phyloP scores from a whole-genome alignment of 2,329 filamentous ascomycete genomes.

The Phialophora verrucosa region DNA sequence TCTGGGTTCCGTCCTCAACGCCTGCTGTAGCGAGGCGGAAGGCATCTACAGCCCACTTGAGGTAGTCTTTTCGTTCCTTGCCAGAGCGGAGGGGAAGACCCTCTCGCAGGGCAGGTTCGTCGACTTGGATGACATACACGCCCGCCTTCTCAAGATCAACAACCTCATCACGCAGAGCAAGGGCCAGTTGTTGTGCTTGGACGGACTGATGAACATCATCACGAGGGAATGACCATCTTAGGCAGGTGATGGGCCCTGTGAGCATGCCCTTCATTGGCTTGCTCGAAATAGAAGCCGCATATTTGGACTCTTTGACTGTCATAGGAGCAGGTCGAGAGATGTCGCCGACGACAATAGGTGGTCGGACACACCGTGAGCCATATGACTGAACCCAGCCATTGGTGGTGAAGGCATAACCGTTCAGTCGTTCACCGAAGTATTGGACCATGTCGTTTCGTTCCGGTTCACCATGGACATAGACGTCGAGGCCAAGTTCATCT shows the following conservation, averaged over 20 bases:
- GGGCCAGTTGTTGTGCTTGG: slow-evolving; percentile 97
- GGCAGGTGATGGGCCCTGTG: slow-evolving; percentile 97
- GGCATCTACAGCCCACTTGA: slow-evolving; percentile 95
- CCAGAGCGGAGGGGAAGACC: slow-evolving; percentile 95
- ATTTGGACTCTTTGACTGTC: slow-evolving; percentile 99
- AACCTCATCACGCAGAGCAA: slow-evolving; percentile 97
- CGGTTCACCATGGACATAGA: slow-evolving; percentile 97
- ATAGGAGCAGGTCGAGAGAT: slow-evolving; percentile 96
- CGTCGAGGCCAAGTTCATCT: slow-evolving; percentile 95
- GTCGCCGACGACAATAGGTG: slow-evolving; percentile 97
- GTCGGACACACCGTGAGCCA: slow-evolving; percentile 96
- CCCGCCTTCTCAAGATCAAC: slow-evolving; percentile 96
- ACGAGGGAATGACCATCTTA: slow-evolving; percentile 99
- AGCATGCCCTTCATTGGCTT: slow-evolving; percentile 99
- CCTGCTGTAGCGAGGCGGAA: slow-evolving; percentile 96
- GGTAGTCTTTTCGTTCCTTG: slow-evolving; percentile 94
- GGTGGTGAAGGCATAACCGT: slow-evolving; percentile 98
- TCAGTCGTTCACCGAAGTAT: slow-evolving; percentile 97
- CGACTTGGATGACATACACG: slow-evolving; percentile 97
- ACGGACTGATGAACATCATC: slow-evolving; percentile 99
- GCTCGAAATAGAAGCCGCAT: slow-evolving; percentile 91
- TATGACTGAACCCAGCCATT: slow-evolving; percentile 99
- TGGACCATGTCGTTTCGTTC: slow-evolving; percentile 99
- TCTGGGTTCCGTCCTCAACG: slow-evolving; percentile 94
- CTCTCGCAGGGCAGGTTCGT: slow-evolving; percentile 98